Percentiles rank a stretch among this genome's conserved stretches.
phyloP scores from a whole-genome alignment of 257 asterid species.

The Mentha longifolia region DNA sequence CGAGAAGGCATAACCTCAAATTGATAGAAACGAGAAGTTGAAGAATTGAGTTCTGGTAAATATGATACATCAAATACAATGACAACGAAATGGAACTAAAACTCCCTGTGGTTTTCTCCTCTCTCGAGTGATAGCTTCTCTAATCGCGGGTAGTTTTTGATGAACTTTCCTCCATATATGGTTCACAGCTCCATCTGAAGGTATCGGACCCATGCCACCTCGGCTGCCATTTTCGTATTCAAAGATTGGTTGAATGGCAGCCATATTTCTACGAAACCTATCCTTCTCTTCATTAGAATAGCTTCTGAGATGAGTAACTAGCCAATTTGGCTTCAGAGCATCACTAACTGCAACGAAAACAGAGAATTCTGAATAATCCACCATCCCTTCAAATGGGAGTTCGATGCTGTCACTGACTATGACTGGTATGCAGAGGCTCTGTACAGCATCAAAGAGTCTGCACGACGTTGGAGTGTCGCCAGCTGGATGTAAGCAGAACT shows the following conservation, averaged over 20 bases:
- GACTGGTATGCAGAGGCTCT: constrained; percentile 92
- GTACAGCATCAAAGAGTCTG: constrained; percentile 88
- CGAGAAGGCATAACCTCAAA: constrained; percentile 18
- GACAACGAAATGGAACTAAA: constrained; percentile 77
- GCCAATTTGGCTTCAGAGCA: constrained; percentile 83
- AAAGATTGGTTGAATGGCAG: constrained; percentile 60
- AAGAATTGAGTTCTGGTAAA: constrained; percentile 14
- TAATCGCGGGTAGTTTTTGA: constrained; percentile 71
- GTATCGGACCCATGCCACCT: constrained; percentile 76
- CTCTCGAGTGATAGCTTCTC: constrained; percentile 79
- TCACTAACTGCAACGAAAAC: constrained; percentile 75
- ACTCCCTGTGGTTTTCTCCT: constrained; percentile 83
- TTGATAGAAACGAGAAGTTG: constrained; percentile 16
- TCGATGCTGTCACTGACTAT: constrained; percentile 85
- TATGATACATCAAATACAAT: constrained; percentile 59
- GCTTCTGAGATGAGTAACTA: constrained; percentile 63
- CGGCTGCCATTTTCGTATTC: constrained; percentile 65
- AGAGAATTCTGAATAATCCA: constrained; percentile 78
- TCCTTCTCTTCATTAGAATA: constrained; percentile 67
- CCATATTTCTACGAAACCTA: constrained; percentile 57
- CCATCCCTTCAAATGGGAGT: constrained; percentile 93
- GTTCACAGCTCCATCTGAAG: constrained; percentile 73
- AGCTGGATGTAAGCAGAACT: constrained; percentile 95
- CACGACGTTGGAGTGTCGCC: constrained; percentile 98
- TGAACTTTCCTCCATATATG: constrained; percentile 85